Percentiles rank a stretch among this genome's conserved stretches.
Evolutionary conservation across 177 flowering plant genomes (phyloP).

Genomic region (Vitis hybrid): DNA sequence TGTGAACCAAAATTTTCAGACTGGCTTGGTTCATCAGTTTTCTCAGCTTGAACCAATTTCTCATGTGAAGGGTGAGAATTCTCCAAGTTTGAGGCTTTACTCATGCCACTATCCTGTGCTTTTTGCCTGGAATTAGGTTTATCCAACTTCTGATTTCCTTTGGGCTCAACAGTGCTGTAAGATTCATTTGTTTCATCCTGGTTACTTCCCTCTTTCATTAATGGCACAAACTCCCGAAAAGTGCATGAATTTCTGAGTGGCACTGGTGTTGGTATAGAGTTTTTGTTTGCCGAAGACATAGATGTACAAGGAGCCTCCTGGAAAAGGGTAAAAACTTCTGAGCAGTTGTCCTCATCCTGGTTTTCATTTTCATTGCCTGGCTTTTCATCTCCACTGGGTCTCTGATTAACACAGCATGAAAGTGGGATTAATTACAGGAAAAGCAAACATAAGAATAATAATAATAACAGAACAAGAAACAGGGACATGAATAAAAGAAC

Average conservation of each 20-base stretch:
- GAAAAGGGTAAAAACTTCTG: slow-evolving; percentile 43
- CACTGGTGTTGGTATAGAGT: slow-evolving; percentile 18
- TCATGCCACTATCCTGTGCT: slow-evolving; percentile 27
- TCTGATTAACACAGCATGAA: slow-evolving; percentile 30
- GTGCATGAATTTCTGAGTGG: slow-evolving; percentile 26
- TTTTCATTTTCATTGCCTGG: slow-evolving; percentile 28
- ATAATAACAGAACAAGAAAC: not conserved
- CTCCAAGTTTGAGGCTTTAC: slow-evolving; percentile 22
- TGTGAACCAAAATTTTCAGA: slow-evolving; percentile 9
- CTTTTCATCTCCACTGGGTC: slow-evolving; percentile 40
- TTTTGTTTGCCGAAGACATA: slow-evolving; percentile 42
- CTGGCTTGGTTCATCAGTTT: slow-evolving; percentile 13
- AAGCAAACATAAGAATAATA: not conserved
- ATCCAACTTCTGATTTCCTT: slow-evolving; percentile 22
- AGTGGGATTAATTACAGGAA: slow-evolving; percentile 1
- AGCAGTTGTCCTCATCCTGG: slow-evolving; percentile 31
- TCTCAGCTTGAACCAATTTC: slow-evolving; percentile 23
- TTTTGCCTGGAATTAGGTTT: slow-evolving; percentile 23
- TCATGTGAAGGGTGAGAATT: slow-evolving; percentile 22
- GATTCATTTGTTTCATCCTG: slow-evolving; percentile 32
- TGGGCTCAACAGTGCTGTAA: slow-evolving; percentile 23
- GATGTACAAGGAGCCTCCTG: slow-evolving; percentile 56
- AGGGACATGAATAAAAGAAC: not conserved
- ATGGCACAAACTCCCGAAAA: slow-evolving; percentile 50
- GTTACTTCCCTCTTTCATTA: slow-evolving; percentile 28